Base-by-base conservation (phyloP, 306 rosid species). In the Cucurbita pepo region DNA sequence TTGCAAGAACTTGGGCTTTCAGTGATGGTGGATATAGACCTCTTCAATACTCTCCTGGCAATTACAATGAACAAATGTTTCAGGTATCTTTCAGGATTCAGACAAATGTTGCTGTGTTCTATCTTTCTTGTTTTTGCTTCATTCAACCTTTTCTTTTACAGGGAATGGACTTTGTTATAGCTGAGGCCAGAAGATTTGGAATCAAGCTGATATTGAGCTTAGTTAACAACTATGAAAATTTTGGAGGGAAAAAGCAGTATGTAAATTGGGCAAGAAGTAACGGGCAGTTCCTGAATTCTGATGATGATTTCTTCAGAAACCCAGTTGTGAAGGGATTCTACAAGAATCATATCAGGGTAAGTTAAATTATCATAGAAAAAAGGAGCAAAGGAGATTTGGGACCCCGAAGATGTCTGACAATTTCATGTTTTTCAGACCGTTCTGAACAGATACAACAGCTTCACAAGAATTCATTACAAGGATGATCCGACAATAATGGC, bases 1-100 rank as follows among this genome's bases (percentile, higher is more conserved):
- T 93, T 63, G 96, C 96, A 22, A 90, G 98, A 85, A 90, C 96
- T 83, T 93, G 98, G 96, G 98, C 96, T 18, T 93, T 93, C 77
- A 87, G 91, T 77, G 98, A 93, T 78, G 96, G 96, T 8, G 98
- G 91, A 44, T 88, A 92, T 72, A 88, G 88, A 40, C 86, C 98
- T 41, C 86, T 93, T 13, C 96, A 93, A 74, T 84, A 79, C 76
- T 80, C 96, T 51, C 96, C 98, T 76, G 98, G 98, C 76, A 88
- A 75, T 78, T 90, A 93, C 67, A 88, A 93, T 75, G 96, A 93
- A 62, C 90, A 90, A 77, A 84, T 77, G 85, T 93, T 93, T 78
- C 80, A 85, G 89, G 98, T 92, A 54, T 60, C 54, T 60, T 15
- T 74, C 62, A 72, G 75, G 18, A 54, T 19, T 10, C 44, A 37